A percentile compares a stretch with the other conserved stretches of the same genome.
Evolutionary conservation across 2,329 filamentous ascomycete genomes (phyloP).

Genomic region (Ophiocordyceps camponoti-saundersi): DNA sequence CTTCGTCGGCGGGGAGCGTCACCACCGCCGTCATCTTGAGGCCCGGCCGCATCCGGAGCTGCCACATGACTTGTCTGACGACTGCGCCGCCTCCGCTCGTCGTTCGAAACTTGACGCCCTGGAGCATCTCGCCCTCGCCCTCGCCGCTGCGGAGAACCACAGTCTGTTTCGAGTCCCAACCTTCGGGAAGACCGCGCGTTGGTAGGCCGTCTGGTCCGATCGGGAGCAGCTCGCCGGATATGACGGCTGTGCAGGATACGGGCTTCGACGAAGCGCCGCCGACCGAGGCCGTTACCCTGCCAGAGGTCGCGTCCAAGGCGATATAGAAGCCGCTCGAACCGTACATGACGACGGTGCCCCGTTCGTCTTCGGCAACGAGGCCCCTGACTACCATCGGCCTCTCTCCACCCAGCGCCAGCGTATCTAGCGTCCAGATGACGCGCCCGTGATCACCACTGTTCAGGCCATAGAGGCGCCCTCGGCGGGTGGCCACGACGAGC

Average conservation of each 20-base stretch:
- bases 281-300: conserved; percentile 28
- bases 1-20: conserved; percentile 57
- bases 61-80: conserved; percentile 45
- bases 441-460: conserved; percentile 59
- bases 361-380: conserved; percentile 42
- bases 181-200: conserved; percentile 25
- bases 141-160: conserved; percentile 30
- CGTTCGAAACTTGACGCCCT: conserved; percentile 34
- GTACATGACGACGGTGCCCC: conserved; percentile 39
- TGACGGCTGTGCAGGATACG: conserved; percentile 26
- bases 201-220: conserved; percentile 30
- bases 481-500: conserved; percentile 61
- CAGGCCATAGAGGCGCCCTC: conserved; percentile 64
- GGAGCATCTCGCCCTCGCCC: conserved; percentile 28
- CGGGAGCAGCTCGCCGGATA: conserved; percentile 36
- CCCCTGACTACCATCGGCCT: conserved; percentile 50
- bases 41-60: conserved; percentile 47
- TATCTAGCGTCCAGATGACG: conserved; percentile 59
- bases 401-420: conserved; percentile 36
- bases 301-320: conserved; percentile 33
- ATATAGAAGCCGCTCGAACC: conserved; percentile 45
- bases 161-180: conserved; percentile 31
- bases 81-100: conserved; percentile 18
- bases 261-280: conserved; percentile 1
- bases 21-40: conserved; percentile 55